Evolutionary conservation across 2,329 filamentous ascomycete genomes (phyloP).

Genomic region (Dactylellina haptotyla): DNA sequence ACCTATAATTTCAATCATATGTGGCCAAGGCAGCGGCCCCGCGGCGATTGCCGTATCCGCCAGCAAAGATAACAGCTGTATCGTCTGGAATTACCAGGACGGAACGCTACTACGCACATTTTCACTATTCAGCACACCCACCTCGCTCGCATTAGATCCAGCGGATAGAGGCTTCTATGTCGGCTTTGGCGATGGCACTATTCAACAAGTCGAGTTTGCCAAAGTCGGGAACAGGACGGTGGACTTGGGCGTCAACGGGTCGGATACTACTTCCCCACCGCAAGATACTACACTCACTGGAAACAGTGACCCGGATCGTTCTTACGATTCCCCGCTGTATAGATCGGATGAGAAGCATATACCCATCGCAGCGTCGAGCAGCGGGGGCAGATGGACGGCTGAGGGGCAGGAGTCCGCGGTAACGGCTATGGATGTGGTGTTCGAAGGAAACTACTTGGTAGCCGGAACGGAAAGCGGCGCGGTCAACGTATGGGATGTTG

Average conservation of each 20-base stretch:
- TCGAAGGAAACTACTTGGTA: conserved; percentile 57
- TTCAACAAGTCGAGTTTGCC: conserved; percentile 79
- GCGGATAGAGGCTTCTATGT: conserved; percentile 84
- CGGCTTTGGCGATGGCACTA: conserved; percentile 79
- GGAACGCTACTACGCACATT: conserved; percentile 82
- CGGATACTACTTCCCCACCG: conserved; percentile 36
- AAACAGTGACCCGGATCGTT: conserved; percentile 44
- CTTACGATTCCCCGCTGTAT: conserved; percentile 38
- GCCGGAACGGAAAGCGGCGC: conserved; percentile 56
- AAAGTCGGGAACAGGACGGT: conserved; percentile 41
- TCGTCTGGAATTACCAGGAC: conserved; percentile 90
- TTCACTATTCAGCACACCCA: conserved; percentile 77
- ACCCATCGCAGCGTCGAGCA: conserved; percentile 21
- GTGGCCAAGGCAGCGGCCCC: conserved; percentile 61
- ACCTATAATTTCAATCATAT: conserved; percentile 73
- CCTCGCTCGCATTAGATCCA: conserved; percentile 80
- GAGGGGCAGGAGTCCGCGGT: conserved; percentile 54
- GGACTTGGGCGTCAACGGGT: conserved; percentile 17
- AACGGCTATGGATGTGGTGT: conserved; percentile 55
- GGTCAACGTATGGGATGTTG: conserved; percentile 58
- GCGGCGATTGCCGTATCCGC: conserved; percentile 83
- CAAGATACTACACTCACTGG: neutral
- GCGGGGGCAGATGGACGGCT: conserved; percentile 53
- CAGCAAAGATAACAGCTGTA: conserved; percentile 85
- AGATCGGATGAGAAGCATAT: conserved; percentile 42